Evolutionary conservation across 2,329 filamentous ascomycete species (phyloP).

Genomic region (Stachybotrys chlorohalonatus): DNA sequence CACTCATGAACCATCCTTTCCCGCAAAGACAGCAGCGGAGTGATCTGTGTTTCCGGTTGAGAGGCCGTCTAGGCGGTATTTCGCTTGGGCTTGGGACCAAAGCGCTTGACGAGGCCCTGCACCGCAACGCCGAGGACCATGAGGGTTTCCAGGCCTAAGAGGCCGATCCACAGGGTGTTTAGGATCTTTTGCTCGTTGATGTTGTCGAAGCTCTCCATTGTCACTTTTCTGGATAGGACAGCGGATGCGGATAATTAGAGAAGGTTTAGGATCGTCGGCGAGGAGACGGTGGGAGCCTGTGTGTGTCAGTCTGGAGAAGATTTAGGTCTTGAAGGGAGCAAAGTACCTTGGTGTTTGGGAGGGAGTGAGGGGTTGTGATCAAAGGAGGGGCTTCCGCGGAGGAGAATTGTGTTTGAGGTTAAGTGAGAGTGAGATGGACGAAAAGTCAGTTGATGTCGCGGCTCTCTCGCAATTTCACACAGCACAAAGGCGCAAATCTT

Average conservation of each 20-base stretch:
- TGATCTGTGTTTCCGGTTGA: background rate
- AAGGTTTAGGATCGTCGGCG: conserved; percentile 10
- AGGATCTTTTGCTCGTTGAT: conserved; percentile 28
- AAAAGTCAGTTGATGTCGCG: background rate
- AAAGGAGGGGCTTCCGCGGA: conserved; percentile 2
- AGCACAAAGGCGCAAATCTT: conserved; percentile 7
- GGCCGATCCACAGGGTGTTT: conserved; percentile 37
- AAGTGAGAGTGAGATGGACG: background rate
- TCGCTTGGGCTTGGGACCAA: conserved; percentile 8
- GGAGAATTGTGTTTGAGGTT: background rate
- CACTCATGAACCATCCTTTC: too few relatives aligned
- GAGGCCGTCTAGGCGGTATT: conserved; percentile 1
- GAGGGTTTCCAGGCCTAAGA: conserved; percentile 34
- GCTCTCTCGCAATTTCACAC: conserved; percentile 1
- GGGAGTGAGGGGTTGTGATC: background rate
- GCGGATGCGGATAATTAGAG: conserved; percentile 6
- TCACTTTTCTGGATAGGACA: conserved; percentile 15
- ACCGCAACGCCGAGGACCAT: conserved; percentile 32
- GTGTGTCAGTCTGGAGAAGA: too few relatives aligned
- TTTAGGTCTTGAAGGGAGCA: too few relatives aligned
- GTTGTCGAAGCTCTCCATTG: conserved; percentile 13
- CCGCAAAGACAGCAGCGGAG: too few relatives aligned
- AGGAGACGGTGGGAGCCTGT: too few relatives aligned
- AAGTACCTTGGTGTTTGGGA: too few relatives aligned
- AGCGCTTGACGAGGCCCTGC: conserved; percentile 18